phyloP scores from a whole-genome alignment of 2,329 filamentous ascomycete species.

The Botrytis hyacinthi region DNA sequence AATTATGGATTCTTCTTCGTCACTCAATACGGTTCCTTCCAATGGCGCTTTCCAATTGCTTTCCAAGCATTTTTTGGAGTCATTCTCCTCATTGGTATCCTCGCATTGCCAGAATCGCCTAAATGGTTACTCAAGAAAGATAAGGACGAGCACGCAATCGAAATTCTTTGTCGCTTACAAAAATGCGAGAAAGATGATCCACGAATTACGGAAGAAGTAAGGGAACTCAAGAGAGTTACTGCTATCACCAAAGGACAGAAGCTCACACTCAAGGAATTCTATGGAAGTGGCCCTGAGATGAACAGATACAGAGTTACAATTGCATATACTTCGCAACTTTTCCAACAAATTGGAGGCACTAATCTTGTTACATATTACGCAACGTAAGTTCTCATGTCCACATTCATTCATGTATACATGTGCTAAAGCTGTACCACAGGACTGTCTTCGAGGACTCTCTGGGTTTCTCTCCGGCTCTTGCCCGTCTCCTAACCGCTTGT shows the following conservation, averaged over 20 bases:
- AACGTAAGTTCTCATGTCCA: constrained; percentile 47
- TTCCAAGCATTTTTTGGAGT: constrained; percentile 59
- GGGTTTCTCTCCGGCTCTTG: constrained; percentile 53
- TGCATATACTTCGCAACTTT: constrained; percentile 49
- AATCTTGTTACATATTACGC: constrained; percentile 49
- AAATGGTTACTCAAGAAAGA: constrained; percentile 42
- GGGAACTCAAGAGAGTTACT: constrained; percentile 35
- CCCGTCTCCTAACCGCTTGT: constrained; percentile 37
- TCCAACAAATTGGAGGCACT: constrained; percentile 50
- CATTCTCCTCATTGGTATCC: constrained; percentile 53
- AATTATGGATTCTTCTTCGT: constrained; percentile 59
- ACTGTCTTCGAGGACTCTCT: constrained; percentile 61
- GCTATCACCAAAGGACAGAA: constrained; percentile 39
- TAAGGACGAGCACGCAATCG: constrained; percentile 26
- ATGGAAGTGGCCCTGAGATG: constrained; percentile 44
- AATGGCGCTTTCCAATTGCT: constrained; percentile 61
- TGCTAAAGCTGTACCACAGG: background rate
- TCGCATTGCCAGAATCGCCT: constrained; percentile 53
- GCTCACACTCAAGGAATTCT: constrained; percentile 29
- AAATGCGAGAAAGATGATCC: constrained; percentile 17
- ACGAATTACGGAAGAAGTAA: constrained; percentile 28
- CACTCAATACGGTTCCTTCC: constrained; percentile 48
- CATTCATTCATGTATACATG: background rate
- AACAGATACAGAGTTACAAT: constrained; percentile 54
- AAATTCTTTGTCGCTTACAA: constrained; percentile 34